Percentiles rank a stretch among this genome's conserved stretches.
These are phyloP conservation scores for Peronospora belbahrii DNA, from an alignment of 352 stramenopile species.

Conservation along the genomic window DNA sequence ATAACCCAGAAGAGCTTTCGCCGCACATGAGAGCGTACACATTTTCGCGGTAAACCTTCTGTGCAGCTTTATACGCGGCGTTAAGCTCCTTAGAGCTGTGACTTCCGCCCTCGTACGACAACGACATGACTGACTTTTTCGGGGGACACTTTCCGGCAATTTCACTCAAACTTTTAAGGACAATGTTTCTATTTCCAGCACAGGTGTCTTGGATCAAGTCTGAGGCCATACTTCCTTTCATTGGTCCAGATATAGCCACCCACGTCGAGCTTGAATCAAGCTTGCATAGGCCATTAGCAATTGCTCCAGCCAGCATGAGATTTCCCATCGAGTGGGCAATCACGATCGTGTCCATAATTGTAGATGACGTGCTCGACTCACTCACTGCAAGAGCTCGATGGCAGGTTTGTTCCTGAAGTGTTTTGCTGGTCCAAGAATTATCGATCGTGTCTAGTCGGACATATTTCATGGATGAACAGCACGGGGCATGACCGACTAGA, in stretches of 20 bases:
- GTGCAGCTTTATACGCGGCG: conserved; percentile 27
- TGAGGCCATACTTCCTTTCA: conserved; percentile 40
- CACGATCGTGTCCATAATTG: conserved; percentile 31
- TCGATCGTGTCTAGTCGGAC: conserved; percentile 26
- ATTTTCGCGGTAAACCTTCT: conserved; percentile 21
- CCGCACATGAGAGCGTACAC: conserved; percentile 38
- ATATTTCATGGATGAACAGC: conserved; percentile 31
- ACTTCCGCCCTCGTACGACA: conserved; percentile 27
- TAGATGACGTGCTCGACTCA: conserved; percentile 6
- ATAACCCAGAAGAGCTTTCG: conserved; percentile 24
- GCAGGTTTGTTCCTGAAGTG: conserved; percentile 31
- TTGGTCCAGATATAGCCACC: conserved; percentile 25
- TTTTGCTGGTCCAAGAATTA: conserved; percentile 25
- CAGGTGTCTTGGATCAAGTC: conserved; percentile 35
- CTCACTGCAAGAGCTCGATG: conserved; percentile 17
- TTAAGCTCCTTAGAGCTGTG: conserved; percentile 17
- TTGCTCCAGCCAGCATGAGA: conserved; percentile 26
- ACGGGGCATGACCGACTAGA: conserved; percentile 26
- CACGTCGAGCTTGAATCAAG: conserved; percentile 24
- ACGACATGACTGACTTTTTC: conserved; percentile 15
- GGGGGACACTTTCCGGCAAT: conserved; percentile 24
- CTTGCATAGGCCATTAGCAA: conserved; percentile 17
- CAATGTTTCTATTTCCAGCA: conserved; percentile 4
- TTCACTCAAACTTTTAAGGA: conserved; percentile 7
- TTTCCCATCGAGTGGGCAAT: conserved; percentile 40